Conservation (phyloP, 192 early-diverging fungal species). For the Coemansia sp. region DNA sequence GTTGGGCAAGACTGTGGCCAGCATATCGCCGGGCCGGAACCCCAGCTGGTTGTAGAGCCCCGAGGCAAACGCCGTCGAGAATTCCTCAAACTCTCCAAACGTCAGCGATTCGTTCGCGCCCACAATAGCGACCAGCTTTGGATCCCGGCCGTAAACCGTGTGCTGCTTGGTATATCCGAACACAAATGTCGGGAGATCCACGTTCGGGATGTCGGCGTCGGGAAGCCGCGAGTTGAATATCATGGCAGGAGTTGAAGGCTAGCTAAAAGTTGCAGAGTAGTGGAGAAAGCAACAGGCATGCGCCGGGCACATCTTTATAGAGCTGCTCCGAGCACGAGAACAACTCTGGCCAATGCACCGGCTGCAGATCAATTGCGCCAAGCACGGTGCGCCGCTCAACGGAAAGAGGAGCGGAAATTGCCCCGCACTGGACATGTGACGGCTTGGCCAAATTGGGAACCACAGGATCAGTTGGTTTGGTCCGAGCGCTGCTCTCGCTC, state of each 20-base stretch:
- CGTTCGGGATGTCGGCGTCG: slow-evolving; percentile 15
- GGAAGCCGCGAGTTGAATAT: slow-evolving; percentile 32
- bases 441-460: no score
- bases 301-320: no score
- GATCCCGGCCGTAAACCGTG: slow-evolving; percentile 35
- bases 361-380: no score
- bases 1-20: slow-evolving; percentile 72
- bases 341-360: no score
- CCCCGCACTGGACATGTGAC: no score
- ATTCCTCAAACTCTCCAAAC: slow-evolving; percentile 24
- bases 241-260: slow-evolving; percentile 38
- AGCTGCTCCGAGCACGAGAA: no score
- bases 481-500: no score
- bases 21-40: slow-evolving; percentile 63
- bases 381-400: no score
- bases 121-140: slow-evolving; percentile 20
- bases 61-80: slow-evolving; percentile 29
- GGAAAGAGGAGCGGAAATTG: no score
- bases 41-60: slow-evolving; percentile 50
- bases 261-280: no score
- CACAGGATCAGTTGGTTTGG: no score
- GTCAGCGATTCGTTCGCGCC: slow-evolving; percentile 18
- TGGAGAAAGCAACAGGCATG: no score
- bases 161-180: slow-evolving; percentile 19
- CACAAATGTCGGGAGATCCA: slow-evolving; percentile 46